Base-by-base conservation (phyloP, 768 basidiomycete genomes). In the Dacryopinax spathularia region DNA sequence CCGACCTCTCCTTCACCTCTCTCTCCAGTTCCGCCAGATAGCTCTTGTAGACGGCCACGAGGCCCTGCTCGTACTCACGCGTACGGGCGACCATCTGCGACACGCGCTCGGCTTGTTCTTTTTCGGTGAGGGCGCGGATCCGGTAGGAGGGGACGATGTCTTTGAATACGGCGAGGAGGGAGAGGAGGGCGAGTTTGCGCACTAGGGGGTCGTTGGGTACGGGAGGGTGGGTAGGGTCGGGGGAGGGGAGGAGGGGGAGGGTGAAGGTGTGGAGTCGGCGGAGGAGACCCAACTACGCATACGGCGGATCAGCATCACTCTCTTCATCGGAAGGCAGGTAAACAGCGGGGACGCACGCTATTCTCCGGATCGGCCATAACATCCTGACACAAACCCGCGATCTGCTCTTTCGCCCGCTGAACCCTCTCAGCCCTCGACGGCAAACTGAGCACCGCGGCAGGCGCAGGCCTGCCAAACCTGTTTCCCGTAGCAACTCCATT, bases 141-240 rank as follows among this genome's bases (percentile, higher is more conserved):
- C 93, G 87, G 74, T 97, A 99, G 2, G 91, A 91, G 27, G 96
- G 96, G 39, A 97, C 85, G 66, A 97, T 83, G 73, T 99, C 96
- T 72, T 91, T 93, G 80, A 91, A 96, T 12, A 98, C 90, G 29
- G 93, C 89, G 33, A 97, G 78, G 70, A 95, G 87, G 13, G 92
- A 95, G 37, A 97, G 77, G 59, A 94, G 81, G 1, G 95, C 89
- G 36, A 98, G 77, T 72, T 89, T 89, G 66, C 95, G 84, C 67
- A 99, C 88, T 33, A 88, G 75, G 18, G 79, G 73, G 68, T 97
- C 93, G 68, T 97, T 94, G 18, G 76, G 70, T 7, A 97, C 77
- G 1, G 69, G 64, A 7, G 69, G 65, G 43, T 73, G 66, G 12
- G 65, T 68, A 1, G 88, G 85, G 33, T 86, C 82, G 1, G 84